Evolutionary conservation across 306 rosid genomes (phyloP).

Genomic region (Cicer judaicum): DNA sequence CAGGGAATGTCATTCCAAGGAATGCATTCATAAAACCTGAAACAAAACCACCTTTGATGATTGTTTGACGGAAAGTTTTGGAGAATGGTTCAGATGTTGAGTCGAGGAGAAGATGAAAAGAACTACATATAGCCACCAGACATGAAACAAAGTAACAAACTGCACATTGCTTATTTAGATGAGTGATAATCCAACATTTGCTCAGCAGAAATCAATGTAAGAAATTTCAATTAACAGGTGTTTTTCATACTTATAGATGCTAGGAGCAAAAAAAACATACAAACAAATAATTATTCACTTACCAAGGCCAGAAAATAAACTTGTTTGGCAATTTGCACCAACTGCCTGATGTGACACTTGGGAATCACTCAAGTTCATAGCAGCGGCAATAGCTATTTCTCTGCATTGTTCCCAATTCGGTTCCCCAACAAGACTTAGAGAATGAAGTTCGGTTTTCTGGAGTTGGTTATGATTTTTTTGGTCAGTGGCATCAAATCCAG

Average conservation of each 20-base stretch:
- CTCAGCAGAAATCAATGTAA: background rate
- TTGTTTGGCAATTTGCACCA: slow-evolving; percentile 46
- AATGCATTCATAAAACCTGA: background rate
- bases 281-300: slow-evolving; percentile 36
- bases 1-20: background rate
- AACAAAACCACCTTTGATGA: background rate
- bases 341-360: slow-evolving; percentile 43
- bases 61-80: slow-evolving; percentile 9
- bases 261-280: background rate
- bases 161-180: slow-evolving; percentile 4
- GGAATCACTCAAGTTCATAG: slow-evolving; percentile 62
- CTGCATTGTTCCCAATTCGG: slow-evolving; percentile 79
- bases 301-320: slow-evolving; percentile 51
- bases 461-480: slow-evolving; percentile 44
- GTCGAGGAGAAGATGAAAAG: slow-evolving; percentile 21
- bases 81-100: slow-evolving; percentile 22
- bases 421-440: slow-evolving; percentile 60
- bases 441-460: slow-evolving; percentile 45
- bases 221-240: background rate
- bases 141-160: slow-evolving; percentile 25
- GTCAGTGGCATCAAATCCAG: slow-evolving; percentile 26
- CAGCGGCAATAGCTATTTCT: slow-evolving; percentile 70
- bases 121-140: slow-evolving; percentile 26
- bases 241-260: slow-evolving; percentile 13
- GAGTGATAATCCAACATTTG: slow-evolving; percentile 8